Evolutionary conservation across 768 basidiomycete species (phyloP).

Genomic region (Panus rudis): DNA sequence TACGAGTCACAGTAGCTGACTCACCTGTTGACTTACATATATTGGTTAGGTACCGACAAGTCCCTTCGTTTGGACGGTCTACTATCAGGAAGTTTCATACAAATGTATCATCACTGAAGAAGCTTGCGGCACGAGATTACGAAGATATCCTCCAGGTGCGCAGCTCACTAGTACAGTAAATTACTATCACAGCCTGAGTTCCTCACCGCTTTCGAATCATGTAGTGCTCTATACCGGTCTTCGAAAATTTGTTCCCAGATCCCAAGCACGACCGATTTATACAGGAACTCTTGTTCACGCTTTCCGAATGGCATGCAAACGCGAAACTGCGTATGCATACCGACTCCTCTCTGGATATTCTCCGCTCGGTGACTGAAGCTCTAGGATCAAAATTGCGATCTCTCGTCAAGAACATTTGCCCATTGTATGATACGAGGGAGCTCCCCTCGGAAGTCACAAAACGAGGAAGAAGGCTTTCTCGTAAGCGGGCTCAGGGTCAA

Average conservation of each 20-base stretch:
- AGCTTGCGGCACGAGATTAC: conserved; percentile 4
- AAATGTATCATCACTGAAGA: conserved; percentile 13
- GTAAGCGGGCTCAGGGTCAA: background rate
- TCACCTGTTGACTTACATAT: no score
- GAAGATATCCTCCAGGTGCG: conserved; percentile 15
- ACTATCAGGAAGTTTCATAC: conserved; percentile 15
- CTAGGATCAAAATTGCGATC: conserved; percentile 16
- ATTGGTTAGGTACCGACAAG: conserved; percentile 7
- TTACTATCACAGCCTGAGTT: no score
- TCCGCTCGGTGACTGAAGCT: conserved; percentile 12
- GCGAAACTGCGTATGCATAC: conserved; percentile 31
- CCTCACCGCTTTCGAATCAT: no score
- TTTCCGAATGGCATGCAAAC: conserved; percentile 27
- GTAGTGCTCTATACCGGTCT: conserved; percentile 30
- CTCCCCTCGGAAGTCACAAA: conserved; percentile 16
- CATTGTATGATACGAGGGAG: conserved; percentile 20
- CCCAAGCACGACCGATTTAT: conserved; percentile 13
- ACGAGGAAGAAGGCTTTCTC: conserved; percentile 7
- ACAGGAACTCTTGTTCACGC: conserved; percentile 1
- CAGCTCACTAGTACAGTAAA: no score
- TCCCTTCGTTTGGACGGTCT: conserved; percentile 22
- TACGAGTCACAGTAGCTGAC: no score
- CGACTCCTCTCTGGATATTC: conserved; percentile 13
- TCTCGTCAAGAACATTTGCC: conserved; percentile 22
- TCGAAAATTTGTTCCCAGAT: conserved; percentile 30